Evolutionary conservation across 257 asterid genomes (phyloP).

Genomic region (Craterostigma plantagineum): DNA sequence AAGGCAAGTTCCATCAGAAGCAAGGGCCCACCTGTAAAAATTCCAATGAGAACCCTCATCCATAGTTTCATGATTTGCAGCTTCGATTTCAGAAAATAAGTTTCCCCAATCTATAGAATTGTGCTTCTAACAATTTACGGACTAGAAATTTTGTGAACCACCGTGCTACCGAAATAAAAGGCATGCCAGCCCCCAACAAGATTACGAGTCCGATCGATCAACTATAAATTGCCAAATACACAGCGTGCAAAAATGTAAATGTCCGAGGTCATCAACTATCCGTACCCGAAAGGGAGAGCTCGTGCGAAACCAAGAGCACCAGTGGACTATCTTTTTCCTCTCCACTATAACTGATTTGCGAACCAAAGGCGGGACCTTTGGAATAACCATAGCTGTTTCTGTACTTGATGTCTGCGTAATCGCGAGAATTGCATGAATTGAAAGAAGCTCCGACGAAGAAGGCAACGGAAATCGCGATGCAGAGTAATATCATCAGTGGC

Average conservation of each 20-base stretch:
- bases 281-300: slow-evolving; percentile 81
- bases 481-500: slow-evolving; percentile 24
- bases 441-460: slow-evolving; percentile 50
- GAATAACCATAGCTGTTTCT: neutral
- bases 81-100: neutral
- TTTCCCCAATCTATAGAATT: no score
- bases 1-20: slow-evolving; percentile 78
- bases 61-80: neutral
- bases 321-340: slow-evolving; percentile 23
- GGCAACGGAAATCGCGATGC: slow-evolving; percentile 35
- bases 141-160: no score
- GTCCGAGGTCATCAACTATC: neutral
- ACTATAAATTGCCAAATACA: slow-evolving; percentile 1
- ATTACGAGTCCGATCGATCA: no score
- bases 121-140: no score
- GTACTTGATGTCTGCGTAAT: slow-evolving; percentile 9
- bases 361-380: slow-evolving; percentile 10
- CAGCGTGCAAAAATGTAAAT: neutral
- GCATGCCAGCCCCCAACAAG: no score
- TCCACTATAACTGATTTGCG: slow-evolving; percentile 6
- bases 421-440: slow-evolving; percentile 32
- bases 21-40: slow-evolving; percentile 49
- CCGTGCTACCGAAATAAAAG: no score
- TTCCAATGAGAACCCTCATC: slow-evolving; percentile 1
- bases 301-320: slow-evolving; percentile 67